phyloP scores from a whole-genome alignment of 108 stramenopile species.

The Cyclotella choctawhatcheeana region DNA sequence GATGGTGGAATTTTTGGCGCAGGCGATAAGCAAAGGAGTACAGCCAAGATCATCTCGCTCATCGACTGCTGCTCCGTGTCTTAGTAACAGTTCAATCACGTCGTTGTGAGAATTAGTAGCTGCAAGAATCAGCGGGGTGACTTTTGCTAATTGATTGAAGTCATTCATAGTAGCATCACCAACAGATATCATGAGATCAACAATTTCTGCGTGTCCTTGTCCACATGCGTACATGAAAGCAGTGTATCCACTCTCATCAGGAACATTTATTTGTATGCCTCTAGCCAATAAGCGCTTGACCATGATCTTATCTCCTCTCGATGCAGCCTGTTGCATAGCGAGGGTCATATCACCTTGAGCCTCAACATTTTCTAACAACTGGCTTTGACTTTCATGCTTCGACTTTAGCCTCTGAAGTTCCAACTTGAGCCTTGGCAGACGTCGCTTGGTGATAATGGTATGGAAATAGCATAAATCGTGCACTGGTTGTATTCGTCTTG shows the following conservation, averaged over 20 bases:
- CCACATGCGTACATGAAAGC: slow-evolving; percentile 19
- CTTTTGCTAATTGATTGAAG: neutral
- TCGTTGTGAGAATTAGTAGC: slow-evolving; percentile 6
- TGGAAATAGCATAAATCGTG: no score
- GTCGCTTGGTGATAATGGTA: no score
- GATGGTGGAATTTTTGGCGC: neutral
- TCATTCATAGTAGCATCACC: slow-evolving; percentile 6
- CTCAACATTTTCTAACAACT: slow-evolving; percentile 6
- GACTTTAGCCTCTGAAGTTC: slow-evolving; percentile 9
- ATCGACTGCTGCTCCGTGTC: slow-evolving; percentile 4
- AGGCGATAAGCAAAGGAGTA: slow-evolving; percentile 4
- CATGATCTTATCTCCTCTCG: neutral
- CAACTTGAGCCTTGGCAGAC: slow-evolving; percentile 8
- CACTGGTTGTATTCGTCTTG: no score
- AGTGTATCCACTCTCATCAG: slow-evolving; percentile 9
- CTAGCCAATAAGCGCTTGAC: slow-evolving; percentile 5
- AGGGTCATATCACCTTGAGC: neutral
- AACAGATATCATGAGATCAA: slow-evolving; percentile 1
- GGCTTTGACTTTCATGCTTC: slow-evolving; percentile 1
- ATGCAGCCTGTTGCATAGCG: slow-evolving; percentile 1
- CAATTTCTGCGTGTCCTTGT: slow-evolving; percentile 1
- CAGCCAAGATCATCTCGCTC: neutral
- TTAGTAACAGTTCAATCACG: neutral
- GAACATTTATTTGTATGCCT: slow-evolving; percentile 10
- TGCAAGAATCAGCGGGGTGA: slow-evolving; percentile 1